A percentile compares a stretch with the other conserved stretches of the same genome.
Evolutionary conservation across 208 protist species (phyloP).

Genomic region (Wallacemonas sp.): DNA sequence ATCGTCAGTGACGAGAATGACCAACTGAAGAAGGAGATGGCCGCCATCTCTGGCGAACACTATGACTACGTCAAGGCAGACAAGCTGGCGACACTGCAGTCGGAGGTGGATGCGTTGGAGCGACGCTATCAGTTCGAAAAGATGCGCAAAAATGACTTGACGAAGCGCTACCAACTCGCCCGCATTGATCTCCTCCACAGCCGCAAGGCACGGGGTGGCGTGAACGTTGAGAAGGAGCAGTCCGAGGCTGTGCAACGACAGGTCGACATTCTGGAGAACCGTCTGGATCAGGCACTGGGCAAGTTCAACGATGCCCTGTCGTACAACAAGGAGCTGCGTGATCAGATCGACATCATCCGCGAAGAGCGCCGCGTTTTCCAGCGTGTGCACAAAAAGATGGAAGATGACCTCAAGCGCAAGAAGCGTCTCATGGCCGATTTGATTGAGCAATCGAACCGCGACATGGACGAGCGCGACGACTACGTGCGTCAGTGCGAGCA

Average conservation of each 20-base stretch:
- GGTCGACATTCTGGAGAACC: conserved; percentile 94
- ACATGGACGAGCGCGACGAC: conserved; percentile 94
- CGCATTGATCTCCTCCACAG: conserved; percentile 86
- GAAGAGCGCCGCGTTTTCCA: conserved; percentile 96
- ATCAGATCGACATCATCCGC: conserved; percentile 95
- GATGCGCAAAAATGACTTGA: conserved; percentile 90
- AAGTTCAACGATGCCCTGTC: conserved; percentile 96
- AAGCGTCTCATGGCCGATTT: conserved; percentile 94
- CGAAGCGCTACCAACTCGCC: conserved; percentile 79
- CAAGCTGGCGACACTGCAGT: conserved; percentile 79
- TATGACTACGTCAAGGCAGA: conserved; percentile 90
- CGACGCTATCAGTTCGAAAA: conserved; percentile 91
- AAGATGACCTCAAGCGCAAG: conserved; percentile 91
- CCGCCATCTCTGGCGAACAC: conserved; percentile 47
- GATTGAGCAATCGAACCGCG: conserved; percentile 93
- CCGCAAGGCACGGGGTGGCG: conserved; percentile 82
- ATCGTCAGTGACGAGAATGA: conserved; percentile 82
- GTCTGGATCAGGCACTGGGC: conserved; percentile 93
- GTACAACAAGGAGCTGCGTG: conserved; percentile 94
- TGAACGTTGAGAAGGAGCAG: conserved; percentile 92
- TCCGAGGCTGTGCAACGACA: conserved; percentile 88
- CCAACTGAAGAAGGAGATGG: conserved; percentile 88
- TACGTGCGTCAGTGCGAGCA: conserved; percentile 86
- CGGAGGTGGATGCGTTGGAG: conserved; percentile 87
- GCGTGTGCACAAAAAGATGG: conserved; percentile 95